Conservation (phyloP, 352 stramenopile genomes). For the Globisporangium nodosum region DNA sequence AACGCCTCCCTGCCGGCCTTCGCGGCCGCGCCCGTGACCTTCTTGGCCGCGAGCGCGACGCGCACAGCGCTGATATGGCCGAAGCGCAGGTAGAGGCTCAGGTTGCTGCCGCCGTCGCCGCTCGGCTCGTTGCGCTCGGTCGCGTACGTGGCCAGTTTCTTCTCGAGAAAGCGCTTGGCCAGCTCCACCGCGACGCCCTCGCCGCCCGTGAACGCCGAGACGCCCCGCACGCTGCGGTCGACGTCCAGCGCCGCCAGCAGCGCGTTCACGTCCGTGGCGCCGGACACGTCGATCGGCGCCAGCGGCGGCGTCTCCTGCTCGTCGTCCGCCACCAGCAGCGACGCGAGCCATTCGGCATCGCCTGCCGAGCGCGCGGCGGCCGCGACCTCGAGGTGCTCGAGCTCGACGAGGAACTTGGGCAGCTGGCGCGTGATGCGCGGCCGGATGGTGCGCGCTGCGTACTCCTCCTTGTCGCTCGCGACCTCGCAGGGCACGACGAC, state of each 20-base stretch:
- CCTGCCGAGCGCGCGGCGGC: slow-evolving; percentile 19
- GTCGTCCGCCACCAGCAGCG: slow-evolving; percentile 14
- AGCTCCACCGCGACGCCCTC: slow-evolving; percentile 52
- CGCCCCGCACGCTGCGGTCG: slow-evolving; percentile 46
- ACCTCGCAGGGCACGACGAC: slow-evolving; percentile 95
- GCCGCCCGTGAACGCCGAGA: slow-evolving; percentile 66
- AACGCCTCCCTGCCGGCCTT: slow-evolving; percentile 88
- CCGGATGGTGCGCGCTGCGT: slow-evolving; percentile 97
- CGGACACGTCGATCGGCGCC: slow-evolving; percentile 31
- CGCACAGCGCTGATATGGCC: slow-evolving; percentile 82
- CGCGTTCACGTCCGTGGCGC: slow-evolving; percentile 20
- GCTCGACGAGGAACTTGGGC: slow-evolving; percentile 72
- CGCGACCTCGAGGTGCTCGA: slow-evolving; percentile 33
- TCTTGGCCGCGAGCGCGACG: slow-evolving; percentile 49
- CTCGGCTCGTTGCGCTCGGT: slow-evolving; percentile 95
- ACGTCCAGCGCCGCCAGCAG: slow-evolving; percentile 53
- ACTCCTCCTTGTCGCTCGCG: slow-evolving; percentile 93
- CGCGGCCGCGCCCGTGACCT: slow-evolving; percentile 58
- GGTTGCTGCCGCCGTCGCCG: slow-evolving; percentile 84
- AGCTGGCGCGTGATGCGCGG: slow-evolving; percentile 94
- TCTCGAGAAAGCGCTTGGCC: slow-evolving; percentile 86
- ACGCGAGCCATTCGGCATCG: slow-evolving; percentile 9
- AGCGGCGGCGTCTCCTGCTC: slow-evolving; percentile 3
- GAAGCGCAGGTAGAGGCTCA: slow-evolving; percentile 93
- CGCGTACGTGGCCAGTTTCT: slow-evolving; percentile 69